Base-by-base conservation (phyloP, 2,329 filamentous ascomycete genomes). In the Fusarium penzigii region DNA sequence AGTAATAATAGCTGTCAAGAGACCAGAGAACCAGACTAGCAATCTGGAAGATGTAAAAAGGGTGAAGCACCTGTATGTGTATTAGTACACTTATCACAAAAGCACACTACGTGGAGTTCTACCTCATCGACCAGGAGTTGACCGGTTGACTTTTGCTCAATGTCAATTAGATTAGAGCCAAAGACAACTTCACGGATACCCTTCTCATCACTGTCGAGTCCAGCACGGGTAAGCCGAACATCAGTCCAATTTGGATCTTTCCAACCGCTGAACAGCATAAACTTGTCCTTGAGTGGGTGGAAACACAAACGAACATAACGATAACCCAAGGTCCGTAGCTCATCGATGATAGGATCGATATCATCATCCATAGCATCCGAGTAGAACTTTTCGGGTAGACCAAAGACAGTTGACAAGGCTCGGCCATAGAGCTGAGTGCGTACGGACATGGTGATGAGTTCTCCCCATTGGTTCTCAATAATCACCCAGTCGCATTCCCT, bases 41-140 rank as follows among this genome's bases (percentile, higher is more conserved):
- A 64, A 97, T 87, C 72, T 99, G 94, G 68, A 99, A 99, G 50
- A 99, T 88, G 70, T 99, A 99, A 70, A 99, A 99, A 0, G 94
- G 95, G 68, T 99, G 94, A 65, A 99, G 92, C 17, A 90, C 92
- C 83, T 90, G 42, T 9, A 40, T 9, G 5, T 12, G 25, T 9
- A 17, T 55, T 13, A 56, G 52, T 16, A 17, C 17, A 16, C 14
- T 6, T 14, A 38, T 12, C 41, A 14, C 17, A 34, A 17, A n/a
- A 6, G 14, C 7, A 11, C 17, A 12, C 25, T 39, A 17, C 14
- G 13, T 14, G 10, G 10, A 9, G 32, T 36, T 36, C 48, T 69
- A 90, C 88, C 76, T 99, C 94, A 63, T 99, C 93, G 17, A 96
- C 79, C 13, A 99, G 79, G 44, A 99, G 82, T 66, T 95, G 90